Conservation (phyloP, 2,329 filamentous ascomycete genomes). For the Hypomyces rosellus region DNA sequence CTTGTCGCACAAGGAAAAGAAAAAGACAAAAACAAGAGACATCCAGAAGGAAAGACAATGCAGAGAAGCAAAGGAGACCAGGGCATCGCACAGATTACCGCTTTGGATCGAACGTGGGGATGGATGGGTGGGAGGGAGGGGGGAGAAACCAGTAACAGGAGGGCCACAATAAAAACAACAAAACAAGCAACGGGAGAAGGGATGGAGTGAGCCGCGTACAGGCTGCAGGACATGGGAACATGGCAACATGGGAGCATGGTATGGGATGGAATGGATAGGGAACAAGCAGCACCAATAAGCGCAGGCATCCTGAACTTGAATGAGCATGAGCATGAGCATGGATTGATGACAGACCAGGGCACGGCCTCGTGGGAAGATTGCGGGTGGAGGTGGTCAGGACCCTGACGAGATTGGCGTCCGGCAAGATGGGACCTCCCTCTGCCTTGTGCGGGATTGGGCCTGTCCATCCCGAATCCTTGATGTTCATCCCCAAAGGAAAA, state of each 20-base stretch:
- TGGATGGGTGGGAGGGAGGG: too few relatives aligned
- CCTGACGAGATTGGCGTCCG: conserved; percentile 13
- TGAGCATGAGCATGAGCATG: background rate
- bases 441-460: background rate
- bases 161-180: background rate
- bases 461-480: background rate
- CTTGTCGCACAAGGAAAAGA: too few relatives aligned
- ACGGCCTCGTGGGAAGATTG: conserved; percentile 12
- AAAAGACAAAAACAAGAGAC: too few relatives aligned
- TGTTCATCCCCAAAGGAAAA: background rate
- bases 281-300: too few relatives aligned
- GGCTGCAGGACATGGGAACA: background rate
- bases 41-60: background rate
- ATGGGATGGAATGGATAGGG: too few relatives aligned
- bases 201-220: background rate
- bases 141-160: background rate
- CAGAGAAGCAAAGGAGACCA: background rate
- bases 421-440: conserved; percentile 7
- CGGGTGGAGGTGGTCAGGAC: conserved; percentile 10
- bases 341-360: conserved; percentile 9
- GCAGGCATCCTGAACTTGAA: too few relatives aligned
- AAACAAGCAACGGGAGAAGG: background rate
- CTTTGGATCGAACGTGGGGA: conserved; percentile 1
- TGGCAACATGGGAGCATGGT: background rate
- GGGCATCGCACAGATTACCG: conserved; percentile 12